phyloP scores from a whole-genome alignment of 2,329 filamentous ascomycete species.

The Chaetomium strumarium region DNA sequence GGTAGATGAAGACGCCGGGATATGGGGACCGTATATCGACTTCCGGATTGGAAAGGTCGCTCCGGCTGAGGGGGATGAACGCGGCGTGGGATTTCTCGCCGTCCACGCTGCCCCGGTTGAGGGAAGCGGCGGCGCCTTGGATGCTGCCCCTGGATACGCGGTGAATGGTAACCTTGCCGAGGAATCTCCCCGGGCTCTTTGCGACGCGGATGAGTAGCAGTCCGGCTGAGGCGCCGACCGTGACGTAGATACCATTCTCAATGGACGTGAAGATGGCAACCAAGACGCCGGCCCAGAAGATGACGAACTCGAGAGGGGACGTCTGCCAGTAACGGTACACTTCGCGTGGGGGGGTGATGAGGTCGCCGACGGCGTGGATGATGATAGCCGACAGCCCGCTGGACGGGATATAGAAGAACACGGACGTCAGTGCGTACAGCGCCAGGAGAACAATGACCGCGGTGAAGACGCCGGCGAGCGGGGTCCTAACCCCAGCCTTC shows the following conservation, averaged over 20 bases:
- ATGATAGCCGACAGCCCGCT: slow-evolving; percentile 68
- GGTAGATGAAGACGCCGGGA: slow-evolving; percentile 48
- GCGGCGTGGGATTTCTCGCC: slow-evolving; percentile 28
- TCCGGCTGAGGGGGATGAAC: slow-evolving; percentile 37
- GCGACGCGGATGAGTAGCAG: slow-evolving; percentile 42
- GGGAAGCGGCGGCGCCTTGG: slow-evolving; percentile 7
- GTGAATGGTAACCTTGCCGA: slow-evolving; percentile 34
- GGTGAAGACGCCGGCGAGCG: slow-evolving; percentile 84
- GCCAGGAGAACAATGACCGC: slow-evolving; percentile 80
- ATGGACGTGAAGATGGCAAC: slow-evolving; percentile 45
- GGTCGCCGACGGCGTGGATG: slow-evolving; percentile 74
- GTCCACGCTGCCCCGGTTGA: slow-evolving; percentile 1
- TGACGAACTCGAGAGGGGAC: slow-evolving; percentile 65
- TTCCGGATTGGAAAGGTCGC: slow-evolving; percentile 41
- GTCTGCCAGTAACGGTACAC: slow-evolving; percentile 75
- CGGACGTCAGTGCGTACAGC: slow-evolving; percentile 77
- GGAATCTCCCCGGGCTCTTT: slow-evolving; percentile 42
- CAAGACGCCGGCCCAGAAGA: slow-evolving; percentile 69
- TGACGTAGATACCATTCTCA: slow-evolving; percentile 46
- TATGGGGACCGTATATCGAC: slow-evolving; percentile 38
- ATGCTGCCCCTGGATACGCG: slow-evolving; percentile 15
- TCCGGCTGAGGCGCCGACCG: slow-evolving; percentile 37
- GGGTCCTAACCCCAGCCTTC: slow-evolving; percentile 89
- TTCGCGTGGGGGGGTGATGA: slow-evolving; percentile 66
- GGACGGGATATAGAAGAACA: slow-evolving; percentile 80